phyloP scores from a whole-genome alignment of 2,329 filamentous ascomycete genomes.

The Balansia obtecta region DNA sequence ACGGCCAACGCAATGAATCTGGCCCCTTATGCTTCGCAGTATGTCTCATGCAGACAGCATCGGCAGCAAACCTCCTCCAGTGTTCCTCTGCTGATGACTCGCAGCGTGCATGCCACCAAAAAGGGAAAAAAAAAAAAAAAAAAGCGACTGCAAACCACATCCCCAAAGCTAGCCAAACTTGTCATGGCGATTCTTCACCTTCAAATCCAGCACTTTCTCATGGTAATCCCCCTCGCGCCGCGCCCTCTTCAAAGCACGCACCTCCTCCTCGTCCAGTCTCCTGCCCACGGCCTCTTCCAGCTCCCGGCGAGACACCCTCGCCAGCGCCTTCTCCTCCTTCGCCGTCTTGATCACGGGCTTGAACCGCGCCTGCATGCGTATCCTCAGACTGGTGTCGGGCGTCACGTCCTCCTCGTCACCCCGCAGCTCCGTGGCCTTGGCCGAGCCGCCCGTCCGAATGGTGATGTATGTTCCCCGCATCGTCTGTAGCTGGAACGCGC shows the following conservation, averaged over 20 bases:
- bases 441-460: conserved; percentile 39
- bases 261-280: conserved; percentile 71
- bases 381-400: conserved; percentile 60
- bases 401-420: conserved; percentile 59
- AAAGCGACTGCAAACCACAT: neutral
- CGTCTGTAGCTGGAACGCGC: conserved; percentile 65
- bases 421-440: conserved; percentile 50
- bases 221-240: conserved; percentile 81
- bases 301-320: conserved; percentile 79
- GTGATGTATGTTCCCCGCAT: conserved; percentile 58
- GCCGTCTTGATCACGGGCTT: conserved; percentile 70
- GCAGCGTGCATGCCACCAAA: neutral
- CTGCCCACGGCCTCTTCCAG: conserved; percentile 71
- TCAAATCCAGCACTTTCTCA: conserved; percentile 72
- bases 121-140: neutral
- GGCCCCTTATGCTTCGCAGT: too few relatives aligned
- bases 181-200: conserved; percentile 87
- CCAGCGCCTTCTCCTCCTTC: conserved; percentile 71
- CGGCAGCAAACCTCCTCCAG: too few relatives aligned
- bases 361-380: conserved; percentile 92
- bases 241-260: conserved; percentile 69
- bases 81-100: too few relatives aligned
- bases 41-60: too few relatives aligned
- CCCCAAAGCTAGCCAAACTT: conserved; percentile 43
- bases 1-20: too few relatives aligned